A percentile compares a stretch with the other conserved stretches of the same genome.
Conservation (phyloP, 192 early-diverging fungal genomes). For the Chytriomyces confervae region DNA sequence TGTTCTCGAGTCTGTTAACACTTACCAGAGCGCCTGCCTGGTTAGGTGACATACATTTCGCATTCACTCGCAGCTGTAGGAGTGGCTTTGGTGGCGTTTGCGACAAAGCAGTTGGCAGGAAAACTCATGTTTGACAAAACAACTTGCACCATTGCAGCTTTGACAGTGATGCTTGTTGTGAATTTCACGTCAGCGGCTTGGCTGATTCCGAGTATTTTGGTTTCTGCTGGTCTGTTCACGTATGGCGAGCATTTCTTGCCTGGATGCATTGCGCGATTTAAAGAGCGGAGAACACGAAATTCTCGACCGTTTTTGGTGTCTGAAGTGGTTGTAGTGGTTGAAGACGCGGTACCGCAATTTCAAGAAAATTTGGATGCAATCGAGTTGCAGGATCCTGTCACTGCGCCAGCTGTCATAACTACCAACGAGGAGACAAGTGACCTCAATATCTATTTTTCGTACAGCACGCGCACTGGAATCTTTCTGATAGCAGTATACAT, state of each 20-base stretch:
- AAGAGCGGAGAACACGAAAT: neutral
- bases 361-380: neutral
- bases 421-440: neutral
- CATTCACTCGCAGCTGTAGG: slow-evolving; percentile 62
- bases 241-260: neutral
- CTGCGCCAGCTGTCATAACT: neutral
- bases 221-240: slow-evolving; percentile 48
- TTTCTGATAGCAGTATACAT: slow-evolving; percentile 57
- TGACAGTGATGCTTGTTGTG: slow-evolving; percentile 29
- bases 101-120: slow-evolving; percentile 40
- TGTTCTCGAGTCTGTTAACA: neutral
- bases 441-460: slow-evolving; percentile 16
- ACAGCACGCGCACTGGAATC: neutral
- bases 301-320: too few relatives aligned
- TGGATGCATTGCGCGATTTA: neutral
- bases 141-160: slow-evolving; percentile 5
- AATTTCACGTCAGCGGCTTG: slow-evolving; percentile 43
- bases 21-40: slow-evolving; percentile 41
- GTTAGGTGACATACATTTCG: slow-evolving; percentile 54
- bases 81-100: slow-evolving; percentile 66
- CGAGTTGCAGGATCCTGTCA: too few relatives aligned
- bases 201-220: slow-evolving; percentile 64
- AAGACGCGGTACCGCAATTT: neutral
- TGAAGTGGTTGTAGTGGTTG: slow-evolving; percentile 1
- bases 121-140: slow-evolving; percentile 31